Base-by-base conservation (phyloP, 1,139 yeast species). In the Yamadazyma oceani region DNA sequence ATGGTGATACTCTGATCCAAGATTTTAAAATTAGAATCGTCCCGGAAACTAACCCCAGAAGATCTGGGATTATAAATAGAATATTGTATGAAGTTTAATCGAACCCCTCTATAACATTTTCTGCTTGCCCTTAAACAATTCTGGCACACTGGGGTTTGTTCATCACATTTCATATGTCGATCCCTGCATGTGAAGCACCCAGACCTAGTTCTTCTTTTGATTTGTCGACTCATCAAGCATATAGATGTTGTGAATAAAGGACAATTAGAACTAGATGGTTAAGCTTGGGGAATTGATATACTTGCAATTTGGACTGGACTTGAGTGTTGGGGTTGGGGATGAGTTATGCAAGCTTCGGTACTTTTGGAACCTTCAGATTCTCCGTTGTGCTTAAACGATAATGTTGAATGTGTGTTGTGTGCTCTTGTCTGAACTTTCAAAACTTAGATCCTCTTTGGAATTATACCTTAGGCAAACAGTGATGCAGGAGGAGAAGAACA, bases 131-230 rank as follows among this genome's bases (percentile, higher is more conserved):
- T 68, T 35, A 68, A 56, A 46, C 76, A 70, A 48, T 70, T 70
- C 32, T 62, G 62, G 49, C 76, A 70, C 19, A 69, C 71, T 1
- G 76, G 76, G 35, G 58, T 62, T 42, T 64, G 71, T 49, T 70
- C 76, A 45, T 70, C 76, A 51, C 76, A 70, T 50, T 70, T 70
- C 66, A 70, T 68, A 49, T 70, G 76, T 36, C 76, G 56, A 44
- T 70, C 76, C 32, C 76, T 63, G 50, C 76, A 70, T 10, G 76
- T 70, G 36, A 69, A 56, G 48, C 76, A 70, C 9, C 76, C 76
- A 8, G 74, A 68, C 38, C 76, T 57, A 9, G 75, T 68, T 50
- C 73, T 53, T 42, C 64, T 49, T 37, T 63, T 64, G 25, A 56
- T 50, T 14, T 48, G 41, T 28, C 50, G 46, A n/a, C 26, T 15